Conservation (phyloP, 2,329 filamentous ascomycete genomes). For the Trichoderma cornu-damae region DNA sequence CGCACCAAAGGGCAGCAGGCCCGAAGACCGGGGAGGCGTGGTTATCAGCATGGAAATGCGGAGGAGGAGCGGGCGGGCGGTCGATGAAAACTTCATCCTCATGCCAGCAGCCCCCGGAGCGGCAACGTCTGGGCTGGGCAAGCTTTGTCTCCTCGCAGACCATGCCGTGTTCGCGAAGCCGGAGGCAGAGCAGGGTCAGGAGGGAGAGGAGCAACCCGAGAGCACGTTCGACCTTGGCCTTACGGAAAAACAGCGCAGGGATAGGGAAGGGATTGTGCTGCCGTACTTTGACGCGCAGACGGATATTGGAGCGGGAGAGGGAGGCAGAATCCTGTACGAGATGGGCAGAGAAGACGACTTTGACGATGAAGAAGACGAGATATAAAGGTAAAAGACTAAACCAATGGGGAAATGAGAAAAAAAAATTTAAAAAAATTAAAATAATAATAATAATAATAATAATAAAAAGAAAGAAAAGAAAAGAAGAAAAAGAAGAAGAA, state of each 20-base stretch:
- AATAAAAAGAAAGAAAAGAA: too few species aligned
- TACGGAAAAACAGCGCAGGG: conserved; percentile 83
- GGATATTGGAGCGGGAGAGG: conserved; percentile 70
- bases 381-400: conserved; percentile 58
- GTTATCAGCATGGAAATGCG: conserved; percentile 84
- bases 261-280: conserved; percentile 82
- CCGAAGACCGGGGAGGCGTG: conserved; percentile 42
- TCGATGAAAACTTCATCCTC: conserved; percentile 62
- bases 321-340: conserved; percentile 90
- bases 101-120: conserved; percentile 28
- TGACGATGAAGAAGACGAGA: conserved; percentile 92
- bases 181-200: conserved; percentile 31
- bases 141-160: conserved; percentile 63
- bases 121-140: conserved; percentile 17
- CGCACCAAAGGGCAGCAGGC: conserved; percentile 45
- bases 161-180: conserved; percentile 62
- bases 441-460: background rate
- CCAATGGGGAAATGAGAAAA: background rate
- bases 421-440: background rate
- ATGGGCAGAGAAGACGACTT: conserved; percentile 97
- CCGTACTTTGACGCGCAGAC: conserved; percentile 97
- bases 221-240: conserved; percentile 82
- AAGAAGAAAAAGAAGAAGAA: background rate
- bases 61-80: conserved; percentile 71
- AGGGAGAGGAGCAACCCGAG: conserved; percentile 52